Percentiles rank a stretch among this genome's conserved stretches.
Evolutionary conservation across 2,329 filamentous ascomycete genomes (phyloP).

Genomic region (Pyrenophora graminea): DNA sequence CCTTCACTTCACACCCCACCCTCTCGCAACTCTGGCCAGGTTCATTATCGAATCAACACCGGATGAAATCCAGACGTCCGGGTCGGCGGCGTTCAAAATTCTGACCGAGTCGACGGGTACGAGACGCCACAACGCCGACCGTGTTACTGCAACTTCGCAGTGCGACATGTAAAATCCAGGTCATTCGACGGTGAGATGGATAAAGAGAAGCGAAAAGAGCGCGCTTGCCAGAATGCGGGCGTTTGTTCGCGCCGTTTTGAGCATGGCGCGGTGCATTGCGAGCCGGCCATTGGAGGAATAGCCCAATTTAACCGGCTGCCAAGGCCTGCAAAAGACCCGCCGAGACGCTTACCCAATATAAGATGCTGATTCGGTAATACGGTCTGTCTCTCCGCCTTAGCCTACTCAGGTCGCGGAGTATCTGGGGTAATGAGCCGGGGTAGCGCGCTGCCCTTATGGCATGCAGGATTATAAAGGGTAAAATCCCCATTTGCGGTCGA

Average conservation of each 20-base stretch:
- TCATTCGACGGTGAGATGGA: slow-evolving; percentile 9
- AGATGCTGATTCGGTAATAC: slow-evolving; percentile 33
- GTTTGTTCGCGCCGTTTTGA: slow-evolving; percentile 11
- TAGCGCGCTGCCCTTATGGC: slow-evolving; percentile 4
- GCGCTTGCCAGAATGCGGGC: slow-evolving; percentile 6
- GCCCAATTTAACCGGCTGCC: slow-evolving; percentile 33
- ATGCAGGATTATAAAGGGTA: slow-evolving; percentile 29
- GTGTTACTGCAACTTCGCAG: slow-evolving; percentile 11
- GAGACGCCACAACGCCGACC: neutral
- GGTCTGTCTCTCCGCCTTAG: slow-evolving; percentile 31
- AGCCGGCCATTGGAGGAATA: slow-evolving; percentile 26
- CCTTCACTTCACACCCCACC: neutral
- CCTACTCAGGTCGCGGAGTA: slow-evolving; percentile 15
- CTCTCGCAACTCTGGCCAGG: neutral
- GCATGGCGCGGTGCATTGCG: slow-evolving; percentile 17
- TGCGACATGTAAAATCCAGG: slow-evolving; percentile 18
- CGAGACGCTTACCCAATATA: slow-evolving; percentile 30
- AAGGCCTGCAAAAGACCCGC: slow-evolving; percentile 21
- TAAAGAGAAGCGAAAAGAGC: slow-evolving; percentile 11
- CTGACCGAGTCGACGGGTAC: slow-evolving; percentile 1
- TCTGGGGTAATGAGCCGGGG: slow-evolving; percentile 35
- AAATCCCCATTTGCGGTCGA: slow-evolving; percentile 11
- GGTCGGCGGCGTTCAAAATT: neutral
- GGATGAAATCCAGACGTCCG: neutral
- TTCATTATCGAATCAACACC: neutral